phyloP scores from a whole-genome alignment of 352 stramenopile species.

The Aphanomyces invadans region DNA sequence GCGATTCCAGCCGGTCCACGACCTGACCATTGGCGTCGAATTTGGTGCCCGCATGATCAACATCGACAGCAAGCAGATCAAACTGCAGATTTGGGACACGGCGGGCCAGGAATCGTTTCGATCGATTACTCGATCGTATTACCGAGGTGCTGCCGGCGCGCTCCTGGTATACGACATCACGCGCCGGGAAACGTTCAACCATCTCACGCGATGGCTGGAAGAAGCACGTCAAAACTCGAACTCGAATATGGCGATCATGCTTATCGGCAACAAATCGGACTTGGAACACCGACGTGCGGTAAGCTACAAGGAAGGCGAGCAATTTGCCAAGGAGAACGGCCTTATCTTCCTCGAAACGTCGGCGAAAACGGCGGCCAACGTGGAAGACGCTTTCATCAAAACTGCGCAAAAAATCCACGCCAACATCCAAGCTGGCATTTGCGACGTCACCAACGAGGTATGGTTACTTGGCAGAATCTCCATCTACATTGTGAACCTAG shows the following conservation, averaged over 20 bases:
- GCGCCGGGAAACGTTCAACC: constrained; percentile 97
- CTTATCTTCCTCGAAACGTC: constrained; percentile 99
- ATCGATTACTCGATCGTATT: constrained; percentile 99
- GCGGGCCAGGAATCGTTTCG: constrained; percentile 99
- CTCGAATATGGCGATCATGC: constrained; percentile 99
- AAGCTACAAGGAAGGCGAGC: constrained; percentile 94
- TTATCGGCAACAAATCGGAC: constrained; percentile 99
- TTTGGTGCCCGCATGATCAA: constrained; percentile 99
- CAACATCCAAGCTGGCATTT: constrained; percentile 92
- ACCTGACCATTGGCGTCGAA: constrained; percentile 99
- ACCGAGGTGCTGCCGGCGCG: constrained; percentile 94
- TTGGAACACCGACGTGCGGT: constrained; percentile 94
- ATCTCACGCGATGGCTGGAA: constrained; percentile 97
- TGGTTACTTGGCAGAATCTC: too few species aligned
- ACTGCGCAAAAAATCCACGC: constrained; percentile 94
- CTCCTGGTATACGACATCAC: constrained; percentile 99
- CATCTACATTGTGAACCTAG: constrained; percentile 26
- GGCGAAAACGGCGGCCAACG: constrained; percentile 98
- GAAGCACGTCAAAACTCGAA: constrained; percentile 98
- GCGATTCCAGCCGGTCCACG: constrained; percentile 98
- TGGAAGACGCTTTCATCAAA: constrained; percentile 96
- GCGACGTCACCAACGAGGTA: constrained; percentile 92
- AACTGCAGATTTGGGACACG: constrained; percentile 98
- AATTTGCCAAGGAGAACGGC: constrained; percentile 98
- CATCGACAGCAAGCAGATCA: constrained; percentile 97